These are phyloP conservation scores for Yamadazyma insecticola DNA, from an alignment of 805 yeast species.

Conservation along the genomic window DNA sequence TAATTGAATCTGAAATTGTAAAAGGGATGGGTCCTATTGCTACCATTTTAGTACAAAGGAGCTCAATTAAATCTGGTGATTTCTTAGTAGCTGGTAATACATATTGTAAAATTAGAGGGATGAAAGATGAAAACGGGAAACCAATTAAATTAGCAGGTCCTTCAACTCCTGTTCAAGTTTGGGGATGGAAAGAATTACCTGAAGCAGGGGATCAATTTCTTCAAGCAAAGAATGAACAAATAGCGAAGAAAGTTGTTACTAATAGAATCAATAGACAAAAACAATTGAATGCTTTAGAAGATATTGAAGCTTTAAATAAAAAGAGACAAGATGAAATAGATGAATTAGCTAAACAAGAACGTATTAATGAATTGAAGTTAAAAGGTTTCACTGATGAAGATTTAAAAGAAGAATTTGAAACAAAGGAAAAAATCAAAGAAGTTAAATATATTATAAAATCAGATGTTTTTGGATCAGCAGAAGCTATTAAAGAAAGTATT, in stretches of 20 bases:
- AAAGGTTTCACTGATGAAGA: conserved; percentile 57
- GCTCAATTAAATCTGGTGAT: conserved; percentile 65
- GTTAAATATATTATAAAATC: conserved; percentile 73
- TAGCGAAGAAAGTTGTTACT: conserved; percentile 69
- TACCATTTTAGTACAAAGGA: conserved; percentile 77
- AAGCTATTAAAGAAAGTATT: conserved; percentile 83
- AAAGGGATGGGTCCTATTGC: conserved; percentile 84
- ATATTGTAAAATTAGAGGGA: conserved; percentile 76
- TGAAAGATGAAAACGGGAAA: conserved; percentile 72
- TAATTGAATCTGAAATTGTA: conserved; percentile 78
- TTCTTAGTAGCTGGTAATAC: conserved; percentile 83
- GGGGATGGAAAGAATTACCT: conserved; percentile 94
- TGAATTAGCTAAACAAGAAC: conserved; percentile 48
- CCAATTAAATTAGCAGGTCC: conserved; percentile 67
- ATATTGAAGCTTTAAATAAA: conserved; percentile 68
- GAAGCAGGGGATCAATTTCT: conserved; percentile 83
- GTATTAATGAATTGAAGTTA: conserved; percentile 51
- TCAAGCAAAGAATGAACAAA: conserved; percentile 68
- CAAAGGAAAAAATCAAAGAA: conserved; percentile 18
- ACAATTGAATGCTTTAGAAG: conserved; percentile 53
- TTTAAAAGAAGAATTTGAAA: conserved; percentile 22
- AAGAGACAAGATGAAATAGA: conserved; percentile 53
- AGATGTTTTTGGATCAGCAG: conserved; percentile 93
- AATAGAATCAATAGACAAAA: conserved; percentile 56
- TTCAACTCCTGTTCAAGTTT: conserved; percentile 81